Conservation (phyloP, 768 basidiomycete species). For the Boletellus sp. region DNA sequence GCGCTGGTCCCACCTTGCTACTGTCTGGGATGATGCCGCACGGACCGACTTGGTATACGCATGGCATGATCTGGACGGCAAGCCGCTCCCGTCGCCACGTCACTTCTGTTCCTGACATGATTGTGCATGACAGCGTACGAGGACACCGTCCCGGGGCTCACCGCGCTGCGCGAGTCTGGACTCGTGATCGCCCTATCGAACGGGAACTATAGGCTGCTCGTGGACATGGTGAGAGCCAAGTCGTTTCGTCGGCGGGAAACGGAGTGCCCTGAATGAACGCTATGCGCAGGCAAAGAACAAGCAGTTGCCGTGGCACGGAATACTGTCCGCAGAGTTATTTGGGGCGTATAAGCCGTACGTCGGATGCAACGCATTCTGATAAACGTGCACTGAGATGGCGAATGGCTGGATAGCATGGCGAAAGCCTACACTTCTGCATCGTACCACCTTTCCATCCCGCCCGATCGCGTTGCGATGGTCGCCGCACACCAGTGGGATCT, state of each 20-base stretch:
- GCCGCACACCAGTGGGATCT: slow-evolving; percentile 61
- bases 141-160: slow-evolving; percentile 48
- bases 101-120: slow-evolving; percentile 33
- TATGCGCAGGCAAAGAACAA: slow-evolving; percentile 53
- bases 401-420: slow-evolving; percentile 32
- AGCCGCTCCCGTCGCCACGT: neutral
- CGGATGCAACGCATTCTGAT: neutral
- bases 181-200: slow-evolving; percentile 59
- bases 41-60: slow-evolving; percentile 43
- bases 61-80: slow-evolving; percentile 63
- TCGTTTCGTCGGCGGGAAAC: neutral
- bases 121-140: slow-evolving; percentile 46
- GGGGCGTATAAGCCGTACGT: slow-evolving; percentile 63
- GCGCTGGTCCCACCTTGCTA: slow-evolving; percentile 50
- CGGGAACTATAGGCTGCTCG: slow-evolving; percentile 56
- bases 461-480: slow-evolving; percentile 57
- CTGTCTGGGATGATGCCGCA: slow-evolving; percentile 40
- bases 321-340: slow-evolving; percentile 61
- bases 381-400: neutral
- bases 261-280: neutral
- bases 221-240: slow-evolving; percentile 49
- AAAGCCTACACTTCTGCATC: slow-evolving; percentile 48
- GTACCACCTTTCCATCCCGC: slow-evolving; percentile 42
- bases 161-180: slow-evolving; percentile 46
- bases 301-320: slow-evolving; percentile 58